phyloP scores from a whole-genome alignment of 1,284 basidiomycete genomes.

The Ceratobasidium sp. region DNA sequence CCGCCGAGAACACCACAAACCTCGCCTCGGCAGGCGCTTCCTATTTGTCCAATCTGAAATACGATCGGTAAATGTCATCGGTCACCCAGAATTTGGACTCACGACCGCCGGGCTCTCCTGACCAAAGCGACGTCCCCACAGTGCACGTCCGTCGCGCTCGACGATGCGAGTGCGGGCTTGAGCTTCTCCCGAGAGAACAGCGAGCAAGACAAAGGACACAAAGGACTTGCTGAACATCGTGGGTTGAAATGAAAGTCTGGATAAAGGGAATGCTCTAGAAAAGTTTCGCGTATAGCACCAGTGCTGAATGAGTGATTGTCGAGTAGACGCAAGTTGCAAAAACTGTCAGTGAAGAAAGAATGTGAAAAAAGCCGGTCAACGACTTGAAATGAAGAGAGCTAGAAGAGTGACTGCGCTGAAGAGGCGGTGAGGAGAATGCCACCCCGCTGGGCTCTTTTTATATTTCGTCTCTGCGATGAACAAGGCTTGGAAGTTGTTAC shows the following conservation, averaged over 20 bases:
- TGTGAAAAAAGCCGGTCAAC: constrained; percentile 56
- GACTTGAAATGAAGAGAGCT: constrained; percentile 49
- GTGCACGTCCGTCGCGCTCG: constrained; percentile 50
- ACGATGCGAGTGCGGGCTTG: constrained; percentile 34
- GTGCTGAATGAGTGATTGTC: constrained; percentile 29
- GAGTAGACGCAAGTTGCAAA: constrained; percentile 26
- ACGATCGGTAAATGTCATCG: background rate
- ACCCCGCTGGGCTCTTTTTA: background rate
- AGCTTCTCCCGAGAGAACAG: constrained; percentile 27
- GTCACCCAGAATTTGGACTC: background rate
- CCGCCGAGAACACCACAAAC: constrained; percentile 62
- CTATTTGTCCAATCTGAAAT: constrained; percentile 52
- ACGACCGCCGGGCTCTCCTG: constrained; percentile 58
- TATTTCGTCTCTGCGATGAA: background rate
- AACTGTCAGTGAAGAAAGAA: constrained; percentile 35
- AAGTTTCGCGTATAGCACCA: constrained; percentile 40
- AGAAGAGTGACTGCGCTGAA: constrained; percentile 42
- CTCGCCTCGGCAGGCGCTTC: constrained; percentile 57
- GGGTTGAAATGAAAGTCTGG: constrained; percentile 36
- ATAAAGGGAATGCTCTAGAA: constrained; percentile 20
- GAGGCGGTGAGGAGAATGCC: constrained; percentile 11
- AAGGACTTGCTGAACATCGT: constrained; percentile 58
- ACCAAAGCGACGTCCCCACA: constrained; percentile 61
- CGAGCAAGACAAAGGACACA: constrained; percentile 43
- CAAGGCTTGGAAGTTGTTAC: background rate